These are phyloP conservation scores for Moricandia moricandioides DNA, from an alignment of 345 rosid species.

Conservation along the genomic window DNA sequence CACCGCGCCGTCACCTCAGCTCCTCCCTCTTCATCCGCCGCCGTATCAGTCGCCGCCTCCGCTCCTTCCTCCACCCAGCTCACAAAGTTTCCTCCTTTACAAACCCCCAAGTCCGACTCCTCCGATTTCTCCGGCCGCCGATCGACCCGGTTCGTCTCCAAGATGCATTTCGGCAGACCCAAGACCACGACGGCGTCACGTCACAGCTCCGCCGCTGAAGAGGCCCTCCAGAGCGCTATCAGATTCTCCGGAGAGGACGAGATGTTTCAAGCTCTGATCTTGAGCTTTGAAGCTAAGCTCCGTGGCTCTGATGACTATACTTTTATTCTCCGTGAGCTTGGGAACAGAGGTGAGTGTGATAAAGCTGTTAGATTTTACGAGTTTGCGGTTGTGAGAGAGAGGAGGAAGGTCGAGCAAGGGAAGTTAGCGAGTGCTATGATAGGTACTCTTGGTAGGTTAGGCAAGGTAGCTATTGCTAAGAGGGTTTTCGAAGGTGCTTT, in stretches of 20 bases:
- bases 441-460: conserved; percentile 75
- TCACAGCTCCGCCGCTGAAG: conserved; percentile 65
- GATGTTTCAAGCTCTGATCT: conserved; percentile 50
- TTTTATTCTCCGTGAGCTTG: conserved; percentile 75
- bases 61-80: conserved; percentile 25
- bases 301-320: conserved; percentile 79
- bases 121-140: conserved; percentile 83
- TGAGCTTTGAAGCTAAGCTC: conserved; percentile 60
- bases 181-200: conserved; percentile 48
- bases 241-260: conserved; percentile 45
- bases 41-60: conserved; percentile 12
- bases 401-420: conserved; percentile 73
- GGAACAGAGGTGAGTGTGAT: conserved; percentile 66
- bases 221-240: conserved; percentile 58
- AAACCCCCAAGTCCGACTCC: conserved; percentile 46
- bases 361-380: conserved; percentile 68
- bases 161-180: conserved; percentile 78
- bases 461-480: conserved; percentile 75
- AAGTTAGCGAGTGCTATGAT: conserved; percentile 84
- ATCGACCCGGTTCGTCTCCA: conserved; percentile 82
- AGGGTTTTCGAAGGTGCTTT: conserved; percentile 65
- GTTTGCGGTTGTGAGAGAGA: conserved; percentile 66
- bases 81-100: conserved; percentile 44
- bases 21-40: conserved; percentile 19
- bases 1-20: conserved; percentile 35